Base-by-base conservation (phyloP, 2,329 filamentous ascomycete species). In the Cytospora paraplurivora region DNA sequence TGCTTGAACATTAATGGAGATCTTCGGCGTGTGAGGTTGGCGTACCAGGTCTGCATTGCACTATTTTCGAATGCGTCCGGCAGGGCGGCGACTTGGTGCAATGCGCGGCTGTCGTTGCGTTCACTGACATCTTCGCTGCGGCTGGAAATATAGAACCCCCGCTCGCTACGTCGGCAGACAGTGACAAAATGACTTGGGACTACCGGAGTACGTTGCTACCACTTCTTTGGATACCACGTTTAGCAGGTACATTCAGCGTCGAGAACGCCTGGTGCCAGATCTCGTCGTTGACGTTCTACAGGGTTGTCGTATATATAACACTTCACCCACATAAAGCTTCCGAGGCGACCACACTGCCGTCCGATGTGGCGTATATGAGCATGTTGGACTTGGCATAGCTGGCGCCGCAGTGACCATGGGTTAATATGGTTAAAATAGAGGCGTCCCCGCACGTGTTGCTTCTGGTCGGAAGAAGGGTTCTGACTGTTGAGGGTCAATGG, bases 381-480 rank as follows among this genome's bases (percentile, higher is more conserved):
- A 76, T 77, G 34, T 62, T 62, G 27, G 53, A 47, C 17, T 58
- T 59, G 17, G 61, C 55, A 33, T 59, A 44, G 17, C 34, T 53
- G 17, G 59, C 55, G 27, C 73, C 75, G 1, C 74, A 73, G 56
- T 75, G 75, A 4, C 63, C 77, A 63, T 74, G 72, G 7, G 68
- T 69, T 38, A 76, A 68, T 0, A 80, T 78, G 10, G 62, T 56
- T 41, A 75, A 73, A n/a, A 78, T 82, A 7, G 79, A 80, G 6
- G 86, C 83, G 66, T 87, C 84, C 84, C 83, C 87, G 72, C 84
- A 87, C 19, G 72, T 73, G 12, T 74, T 82, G n/a, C 70, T 71
- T 66, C 82, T 27, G 4, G 27, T 27, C 2, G 27, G 27, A 27
- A 27, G 27, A 27, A 27, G 27, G 27, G 27, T 2, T 27, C 4